Conservation (phyloP, 768 basidiomycete genomes). For the Termitomyces sp. region DNA sequence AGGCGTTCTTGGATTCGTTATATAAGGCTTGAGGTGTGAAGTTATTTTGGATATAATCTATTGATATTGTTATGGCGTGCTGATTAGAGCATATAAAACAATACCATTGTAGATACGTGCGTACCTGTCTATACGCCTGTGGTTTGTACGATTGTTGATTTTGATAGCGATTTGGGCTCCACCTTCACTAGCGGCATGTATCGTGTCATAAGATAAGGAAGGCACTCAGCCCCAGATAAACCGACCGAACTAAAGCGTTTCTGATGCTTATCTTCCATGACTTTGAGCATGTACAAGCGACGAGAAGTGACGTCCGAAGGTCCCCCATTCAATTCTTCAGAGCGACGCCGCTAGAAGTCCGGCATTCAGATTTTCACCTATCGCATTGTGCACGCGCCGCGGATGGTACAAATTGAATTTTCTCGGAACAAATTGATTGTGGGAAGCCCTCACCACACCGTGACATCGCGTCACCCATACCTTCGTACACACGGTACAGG, state of each 20-base stretch:
- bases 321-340: no score
- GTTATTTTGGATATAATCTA: background rate
- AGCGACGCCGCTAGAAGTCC: background rate
- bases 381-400: no score
- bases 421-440: background rate
- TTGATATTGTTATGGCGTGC: background rate
- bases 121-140: background rate
- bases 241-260: background rate
- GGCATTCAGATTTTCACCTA: background rate
- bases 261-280: background rate
- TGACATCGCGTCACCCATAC: background rate
- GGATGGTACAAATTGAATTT: background rate
- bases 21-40: conserved; percentile 62
- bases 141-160: background rate
- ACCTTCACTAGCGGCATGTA: background rate
- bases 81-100: background rate
- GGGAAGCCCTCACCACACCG: background rate
- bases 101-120: background rate
- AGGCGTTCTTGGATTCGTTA: conserved; percentile 77
- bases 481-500: no score
- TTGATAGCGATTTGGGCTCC: background rate
- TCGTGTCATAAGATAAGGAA: background rate
- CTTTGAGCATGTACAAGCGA: background rate
- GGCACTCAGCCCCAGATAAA: background rate
- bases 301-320: background rate